Evolutionary conservation across 208 protist species (phyloP).

Genomic region (Wallacemonas sp.): DNA sequence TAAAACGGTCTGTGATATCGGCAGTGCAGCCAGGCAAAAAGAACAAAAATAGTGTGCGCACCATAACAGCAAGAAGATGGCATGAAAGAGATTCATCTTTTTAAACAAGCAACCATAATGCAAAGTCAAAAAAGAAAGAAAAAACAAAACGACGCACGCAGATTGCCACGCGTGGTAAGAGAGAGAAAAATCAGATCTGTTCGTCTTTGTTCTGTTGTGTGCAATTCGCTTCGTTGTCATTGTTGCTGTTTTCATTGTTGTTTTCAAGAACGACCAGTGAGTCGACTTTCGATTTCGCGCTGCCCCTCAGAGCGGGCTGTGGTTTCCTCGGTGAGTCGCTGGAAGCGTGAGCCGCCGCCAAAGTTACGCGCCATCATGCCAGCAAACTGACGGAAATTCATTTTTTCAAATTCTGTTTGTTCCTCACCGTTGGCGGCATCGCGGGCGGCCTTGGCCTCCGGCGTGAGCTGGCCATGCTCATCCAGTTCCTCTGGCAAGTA

Average conservation of each 20-base stretch:
- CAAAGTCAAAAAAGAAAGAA: neutral
- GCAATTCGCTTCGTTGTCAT: too few species aligned
- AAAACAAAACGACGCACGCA: neutral
- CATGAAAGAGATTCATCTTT: too few species aligned
- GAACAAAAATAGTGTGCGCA: too few species aligned
- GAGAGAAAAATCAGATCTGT: too few species aligned
- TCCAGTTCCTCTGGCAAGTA: conserved; percentile 59
- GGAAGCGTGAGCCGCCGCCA: conserved; percentile 79
- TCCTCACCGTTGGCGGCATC: conserved; percentile 10
- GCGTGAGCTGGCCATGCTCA: conserved; percentile 2
- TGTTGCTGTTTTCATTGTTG: conserved; percentile 10
- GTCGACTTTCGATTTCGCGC: conserved; percentile 34
- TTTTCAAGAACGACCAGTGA: neutral
- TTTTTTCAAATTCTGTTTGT: conserved; percentile 37
- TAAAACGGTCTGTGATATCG: too few species aligned
- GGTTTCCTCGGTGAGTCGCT: conserved; percentile 75
- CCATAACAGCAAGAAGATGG: too few species aligned
- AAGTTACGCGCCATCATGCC: conserved; percentile 67
- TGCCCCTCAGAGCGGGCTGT: conserved; percentile 40
- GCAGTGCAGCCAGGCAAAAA: too few species aligned
- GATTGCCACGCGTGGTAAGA: too few species aligned
- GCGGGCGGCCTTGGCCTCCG: conserved; percentile 19
- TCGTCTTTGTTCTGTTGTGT: too few species aligned
- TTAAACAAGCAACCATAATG: too few species aligned
- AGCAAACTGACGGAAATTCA: conserved; percentile 62